Base-by-base conservation (phyloP, 179 eudicot species). In the Beta macrorhiza region DNA sequence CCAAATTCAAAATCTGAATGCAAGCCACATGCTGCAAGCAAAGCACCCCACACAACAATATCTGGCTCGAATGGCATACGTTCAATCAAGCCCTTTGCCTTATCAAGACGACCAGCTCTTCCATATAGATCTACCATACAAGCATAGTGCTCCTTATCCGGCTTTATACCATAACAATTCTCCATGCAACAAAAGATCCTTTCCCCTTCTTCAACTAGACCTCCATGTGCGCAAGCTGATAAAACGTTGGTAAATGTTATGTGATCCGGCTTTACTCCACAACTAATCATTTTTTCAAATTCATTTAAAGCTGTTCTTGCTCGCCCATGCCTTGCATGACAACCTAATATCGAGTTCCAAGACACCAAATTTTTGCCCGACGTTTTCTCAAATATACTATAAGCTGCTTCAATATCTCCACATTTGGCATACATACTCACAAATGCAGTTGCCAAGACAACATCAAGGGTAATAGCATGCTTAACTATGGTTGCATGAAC, bases 91-190 rank as follows among this genome's bases (percentile, higher is more conserved):
- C 78, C 74, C 84, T 84, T 88, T 9, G 98, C 93, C 83, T 91
- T 91, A 32, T 83, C 89, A 52, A 92, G 79, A 81, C 82, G 76
- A 52, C 97, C 93, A 16, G 91, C 87, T 85, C 87, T 89, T 44
- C 98, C 98, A 74, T 89, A 90, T 25, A 93, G 79, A 82, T 91
- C 92, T 78, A 93, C 95, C 92, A 93, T 88, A 87, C 95, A 93
- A 63, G 93, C 84, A 75, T 91, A 93, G 68, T 93, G 98, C 81
- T 90, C 93, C 72, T 86, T 85, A 68, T 81, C 87, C 22, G 89
- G 84, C 71, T 78, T 16, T 51, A 91, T 42, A 22, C 92, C 86
- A 71, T 90, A 92, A 32, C 22, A 67, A 32, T 53, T 79, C 52
- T 58, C 78, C 91, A 91, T 92, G 51, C 79, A 85, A 69, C 7